phyloP scores from a whole-genome alignment of 148 eudicot species.

The Pharnaceum exiguum region DNA sequence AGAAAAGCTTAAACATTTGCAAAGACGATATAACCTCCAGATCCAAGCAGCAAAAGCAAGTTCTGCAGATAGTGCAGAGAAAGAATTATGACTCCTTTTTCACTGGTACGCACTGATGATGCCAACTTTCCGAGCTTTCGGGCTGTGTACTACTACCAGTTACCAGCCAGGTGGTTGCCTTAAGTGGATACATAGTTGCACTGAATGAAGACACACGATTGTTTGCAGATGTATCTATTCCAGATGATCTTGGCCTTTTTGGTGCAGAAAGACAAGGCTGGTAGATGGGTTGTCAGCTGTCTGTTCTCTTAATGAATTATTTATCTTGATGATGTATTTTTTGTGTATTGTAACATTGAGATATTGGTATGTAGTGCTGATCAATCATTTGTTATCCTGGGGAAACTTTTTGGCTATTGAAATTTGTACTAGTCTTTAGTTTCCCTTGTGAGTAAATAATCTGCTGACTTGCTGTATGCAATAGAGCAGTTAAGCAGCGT shows the following conservation, averaged over 20 bases:
- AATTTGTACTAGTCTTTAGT: too few species aligned
- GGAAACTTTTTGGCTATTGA: constrained; percentile 10
- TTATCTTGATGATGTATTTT: constrained; percentile 6
- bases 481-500: too few species aligned
- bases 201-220: not conserved
- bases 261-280: not conserved
- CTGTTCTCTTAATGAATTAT: not conserved
- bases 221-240: not conserved
- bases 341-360: not conserved
- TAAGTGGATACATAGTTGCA: not conserved
- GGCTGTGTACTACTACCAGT: constrained; percentile 7
- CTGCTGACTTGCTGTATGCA: too few species aligned
- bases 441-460: too few species aligned
- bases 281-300: not conserved
- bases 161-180: not conserved
- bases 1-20: constrained; percentile 77
- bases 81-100: constrained; percentile 24
- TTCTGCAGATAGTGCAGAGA: constrained; percentile 37
- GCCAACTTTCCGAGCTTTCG: constrained; percentile 2
- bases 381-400: constrained; percentile 3
- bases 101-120: not conserved
- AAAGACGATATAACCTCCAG: constrained; percentile 49
- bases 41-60: constrained; percentile 52
- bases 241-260: not conserved
- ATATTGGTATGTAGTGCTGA: not conserved